Evolutionary conservation across 176 grass and related monocot genomes (phyloP).

Genomic region (Neostapfia colusana): DNA sequence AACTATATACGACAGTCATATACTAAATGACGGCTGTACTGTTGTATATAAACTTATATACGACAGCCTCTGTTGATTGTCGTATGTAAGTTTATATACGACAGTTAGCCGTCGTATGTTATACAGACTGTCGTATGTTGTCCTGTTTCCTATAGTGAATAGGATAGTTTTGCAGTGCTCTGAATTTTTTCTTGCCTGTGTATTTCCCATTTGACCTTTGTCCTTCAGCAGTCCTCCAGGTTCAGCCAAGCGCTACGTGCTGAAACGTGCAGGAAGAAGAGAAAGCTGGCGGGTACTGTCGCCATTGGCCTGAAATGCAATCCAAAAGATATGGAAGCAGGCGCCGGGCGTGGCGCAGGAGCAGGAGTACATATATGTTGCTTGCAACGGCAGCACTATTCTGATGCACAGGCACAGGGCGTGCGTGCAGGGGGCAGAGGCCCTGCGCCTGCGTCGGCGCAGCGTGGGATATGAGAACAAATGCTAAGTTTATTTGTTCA

Average conservation of each 20-base stretch:
- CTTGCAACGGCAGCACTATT: background rate
- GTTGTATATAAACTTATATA: no score
- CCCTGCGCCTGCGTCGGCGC: background rate
- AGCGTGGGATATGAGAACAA: background rate
- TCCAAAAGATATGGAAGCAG: conserved; percentile 44
- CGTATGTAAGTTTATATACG: no score
- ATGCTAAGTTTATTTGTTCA: conserved; percentile 4
- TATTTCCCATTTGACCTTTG: background rate
- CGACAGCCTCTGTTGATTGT: no score
- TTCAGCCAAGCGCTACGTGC: background rate
- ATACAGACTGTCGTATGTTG: no score
- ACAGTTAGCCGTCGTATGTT: no score
- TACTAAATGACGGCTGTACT: no score
- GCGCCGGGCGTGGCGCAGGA: background rate
- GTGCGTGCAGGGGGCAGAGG: background rate
- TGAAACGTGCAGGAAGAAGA: background rate
- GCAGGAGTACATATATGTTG: conserved; percentile 5
- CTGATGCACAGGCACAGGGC: background rate
- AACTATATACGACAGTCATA: no score
- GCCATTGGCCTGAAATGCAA: conserved; percentile 34
- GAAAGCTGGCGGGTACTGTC: background rate
- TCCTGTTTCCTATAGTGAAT: no score
- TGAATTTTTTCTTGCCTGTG: background rate
- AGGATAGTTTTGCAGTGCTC: background rate
- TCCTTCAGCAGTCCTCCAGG: background rate